Evolutionary conservation across 1,284 basidiomycete species (phyloP).

Genomic region (Irpex rosettiformis): DNA sequence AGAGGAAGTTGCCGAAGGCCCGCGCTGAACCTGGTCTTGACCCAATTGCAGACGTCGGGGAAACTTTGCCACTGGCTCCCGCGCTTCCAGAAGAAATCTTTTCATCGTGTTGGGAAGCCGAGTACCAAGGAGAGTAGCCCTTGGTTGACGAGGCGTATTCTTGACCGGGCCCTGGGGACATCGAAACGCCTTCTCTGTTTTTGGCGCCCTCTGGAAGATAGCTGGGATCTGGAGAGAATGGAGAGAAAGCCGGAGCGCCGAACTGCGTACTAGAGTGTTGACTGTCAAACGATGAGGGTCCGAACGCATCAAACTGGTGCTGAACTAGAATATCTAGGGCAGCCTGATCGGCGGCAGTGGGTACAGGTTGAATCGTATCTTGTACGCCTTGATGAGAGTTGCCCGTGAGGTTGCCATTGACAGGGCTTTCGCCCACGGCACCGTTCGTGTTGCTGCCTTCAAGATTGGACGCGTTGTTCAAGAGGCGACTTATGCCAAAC

Average conservation of each 20-base stretch:
- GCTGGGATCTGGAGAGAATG: conserved; percentile 40
- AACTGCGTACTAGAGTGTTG: conserved; percentile 14
- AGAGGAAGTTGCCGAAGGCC: conserved; percentile 42
- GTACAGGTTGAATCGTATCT: conserved; percentile 16
- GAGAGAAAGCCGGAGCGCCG: conserved; percentile 30
- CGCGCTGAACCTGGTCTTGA: conserved; percentile 40
- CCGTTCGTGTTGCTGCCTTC: conserved; percentile 1
- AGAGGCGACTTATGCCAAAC: conserved; percentile 45
- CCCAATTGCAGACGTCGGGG: conserved; percentile 37
- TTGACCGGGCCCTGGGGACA: conserved; percentile 18
- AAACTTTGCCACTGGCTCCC: conserved; percentile 33
- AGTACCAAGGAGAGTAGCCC: conserved; percentile 44
- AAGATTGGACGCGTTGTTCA: conserved; percentile 24
- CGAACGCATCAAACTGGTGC: conserved; percentile 22
- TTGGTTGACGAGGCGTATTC: conserved; percentile 36
- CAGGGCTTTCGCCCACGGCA: conserved; percentile 16
- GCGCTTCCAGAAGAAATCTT: conserved; percentile 19
- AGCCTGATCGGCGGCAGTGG: conserved; percentile 12
- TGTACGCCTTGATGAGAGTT: not conserved
- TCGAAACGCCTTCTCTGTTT: conserved; percentile 17
- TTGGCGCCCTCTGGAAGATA: conserved; percentile 26
- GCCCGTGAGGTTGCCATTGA: conserved; percentile 12
- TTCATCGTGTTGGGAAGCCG: conserved; percentile 27
- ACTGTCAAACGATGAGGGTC: conserved; percentile 18
- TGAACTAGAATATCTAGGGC: not conserved